Percentiles rank a stretch among this genome's conserved stretches.
Evolutionary conservation across 768 basidiomycete genomes (phyloP).

Genomic region (Amanita exitialis): DNA sequence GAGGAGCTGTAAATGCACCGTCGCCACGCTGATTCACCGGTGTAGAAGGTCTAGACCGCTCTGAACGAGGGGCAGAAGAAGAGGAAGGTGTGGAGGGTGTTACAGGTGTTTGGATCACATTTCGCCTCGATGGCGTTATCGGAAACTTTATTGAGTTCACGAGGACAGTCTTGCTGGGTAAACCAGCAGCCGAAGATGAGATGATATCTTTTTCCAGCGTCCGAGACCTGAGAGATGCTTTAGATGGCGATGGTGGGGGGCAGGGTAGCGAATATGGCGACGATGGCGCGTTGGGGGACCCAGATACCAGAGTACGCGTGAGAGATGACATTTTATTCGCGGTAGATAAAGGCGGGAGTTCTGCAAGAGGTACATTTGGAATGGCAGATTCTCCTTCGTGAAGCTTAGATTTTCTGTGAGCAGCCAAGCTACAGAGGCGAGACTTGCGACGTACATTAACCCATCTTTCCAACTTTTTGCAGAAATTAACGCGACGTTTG

Average conservation of each 20-base stretch:
- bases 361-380: conserved; percentile 54
- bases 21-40: conserved; percentile 54
- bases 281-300: conserved; percentile 53
- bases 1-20: conserved; percentile 43
- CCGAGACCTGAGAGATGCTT: conserved; percentile 28
- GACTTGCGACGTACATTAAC: conserved; percentile 32
- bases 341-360: conserved; percentile 49
- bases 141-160: conserved; percentile 47
- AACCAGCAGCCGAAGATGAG: conserved; percentile 40
- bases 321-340: conserved; percentile 52
- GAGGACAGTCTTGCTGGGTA: conserved; percentile 30
- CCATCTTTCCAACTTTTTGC: conserved; percentile 56
- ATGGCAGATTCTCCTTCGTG: conserved; percentile 31
- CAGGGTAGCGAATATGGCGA: conserved; percentile 32
- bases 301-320: conserved; percentile 61
- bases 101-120: conserved; percentile 27
- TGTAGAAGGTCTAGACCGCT: conserved; percentile 45
- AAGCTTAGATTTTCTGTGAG: conserved; percentile 29
- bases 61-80: conserved; percentile 20
- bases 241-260: conserved; percentile 29
- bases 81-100: conserved; percentile 40
- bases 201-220: conserved; percentile 25
- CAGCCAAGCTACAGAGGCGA: not conserved
- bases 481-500: conserved; percentile 46
- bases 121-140: conserved; percentile 50